A percentile compares a stretch with the other conserved stretches of the same genome.
Evolutionary conservation across 2,329 filamentous ascomycete species (phyloP).

Genomic region (Colletotrichum paranaense): DNA sequence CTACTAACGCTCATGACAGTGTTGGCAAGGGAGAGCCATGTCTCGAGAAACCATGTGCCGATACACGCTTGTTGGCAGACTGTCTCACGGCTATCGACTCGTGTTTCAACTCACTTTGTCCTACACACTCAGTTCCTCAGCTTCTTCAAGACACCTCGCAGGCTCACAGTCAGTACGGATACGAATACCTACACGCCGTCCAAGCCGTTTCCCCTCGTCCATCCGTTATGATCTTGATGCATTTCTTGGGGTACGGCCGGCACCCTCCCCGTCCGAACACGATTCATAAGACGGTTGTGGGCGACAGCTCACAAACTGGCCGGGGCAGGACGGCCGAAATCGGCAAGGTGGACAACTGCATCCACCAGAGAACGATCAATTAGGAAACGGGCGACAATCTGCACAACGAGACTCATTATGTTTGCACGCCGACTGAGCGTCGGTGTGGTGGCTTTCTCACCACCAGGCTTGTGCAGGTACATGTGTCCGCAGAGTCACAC

Average conservation of each 20-base stretch:
- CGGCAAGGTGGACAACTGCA: neutral
- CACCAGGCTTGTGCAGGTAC: conserved; percentile 21
- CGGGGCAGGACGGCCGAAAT: neutral
- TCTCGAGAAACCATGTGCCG: neutral
- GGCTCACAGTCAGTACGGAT: neutral
- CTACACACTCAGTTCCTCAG: neutral
- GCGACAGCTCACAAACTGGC: neutral
- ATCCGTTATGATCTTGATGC: neutral
- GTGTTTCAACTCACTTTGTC: neutral
- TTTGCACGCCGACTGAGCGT: neutral
- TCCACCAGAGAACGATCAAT: neutral
- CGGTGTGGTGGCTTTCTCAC: neutral
- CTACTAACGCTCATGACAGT: neutral
- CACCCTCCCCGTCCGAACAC: neutral
- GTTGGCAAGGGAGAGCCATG: neutral
- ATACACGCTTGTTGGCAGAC: neutral
- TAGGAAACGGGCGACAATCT: neutral
- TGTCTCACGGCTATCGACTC: conserved; percentile 1
- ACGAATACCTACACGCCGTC: neutral
- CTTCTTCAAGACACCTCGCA: neutral
- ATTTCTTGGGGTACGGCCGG: neutral
- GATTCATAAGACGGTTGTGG: neutral
- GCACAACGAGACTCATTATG: too few relatives aligned
- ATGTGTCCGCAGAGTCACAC: neutral
- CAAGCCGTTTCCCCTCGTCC: neutral